Conservation (phyloP, 2,329 filamentous ascomycete genomes). For the Endothia cerciana region DNA sequence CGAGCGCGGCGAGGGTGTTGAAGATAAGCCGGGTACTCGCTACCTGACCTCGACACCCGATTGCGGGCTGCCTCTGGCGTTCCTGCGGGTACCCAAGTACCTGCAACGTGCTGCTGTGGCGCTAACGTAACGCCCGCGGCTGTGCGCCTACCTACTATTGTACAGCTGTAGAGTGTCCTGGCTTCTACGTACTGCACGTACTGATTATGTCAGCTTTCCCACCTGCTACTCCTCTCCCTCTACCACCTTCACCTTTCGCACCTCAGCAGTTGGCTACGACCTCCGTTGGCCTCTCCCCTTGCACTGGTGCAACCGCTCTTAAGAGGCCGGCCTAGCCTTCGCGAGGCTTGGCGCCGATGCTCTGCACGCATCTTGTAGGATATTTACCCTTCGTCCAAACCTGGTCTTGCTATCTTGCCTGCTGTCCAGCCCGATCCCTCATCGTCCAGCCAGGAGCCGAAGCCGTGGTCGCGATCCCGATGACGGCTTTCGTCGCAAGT, state of each 20-base stretch:
- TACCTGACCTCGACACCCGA: background rate
- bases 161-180: background rate
- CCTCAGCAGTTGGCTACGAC: background rate
- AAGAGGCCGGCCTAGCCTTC: background rate
- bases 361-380: background rate
- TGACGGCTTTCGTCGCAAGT: background rate
- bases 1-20: background rate
- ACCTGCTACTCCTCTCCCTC: background rate
- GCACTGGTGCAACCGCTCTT: background rate
- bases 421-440: background rate
- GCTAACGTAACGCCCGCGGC: background rate
- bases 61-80: background rate
- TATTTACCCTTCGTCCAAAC: background rate
- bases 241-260: too few species aligned
- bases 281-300: background rate
- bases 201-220: too few species aligned
- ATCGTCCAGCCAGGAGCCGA: background rate
- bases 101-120: background rate
- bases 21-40: background rate
- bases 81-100: background rate
- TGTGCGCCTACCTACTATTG: background rate
- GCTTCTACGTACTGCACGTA: background rate
- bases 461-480: background rate
- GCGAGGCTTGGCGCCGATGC: background rate
- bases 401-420: background rate